Evolutionary conservation across 345 rosid species (phyloP).

Genomic region (Moricandia moricandioides): DNA sequence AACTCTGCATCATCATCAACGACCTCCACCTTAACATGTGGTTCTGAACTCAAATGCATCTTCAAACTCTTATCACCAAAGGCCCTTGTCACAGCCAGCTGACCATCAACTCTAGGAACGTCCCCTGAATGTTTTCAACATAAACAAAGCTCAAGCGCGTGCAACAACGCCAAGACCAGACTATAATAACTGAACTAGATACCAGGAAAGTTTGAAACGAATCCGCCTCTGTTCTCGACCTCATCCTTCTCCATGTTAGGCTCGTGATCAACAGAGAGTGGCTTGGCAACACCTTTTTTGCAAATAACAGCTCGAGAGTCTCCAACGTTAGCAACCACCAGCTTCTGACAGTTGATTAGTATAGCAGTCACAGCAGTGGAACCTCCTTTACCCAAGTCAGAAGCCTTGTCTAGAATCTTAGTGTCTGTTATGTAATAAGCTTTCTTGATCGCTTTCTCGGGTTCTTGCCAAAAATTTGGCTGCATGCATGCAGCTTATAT

Average conservation of each 20-base stretch:
- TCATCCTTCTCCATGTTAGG: neutral
- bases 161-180: neutral
- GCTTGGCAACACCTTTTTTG: neutral
- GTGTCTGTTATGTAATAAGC: neutral
- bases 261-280: neutral
- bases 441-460: neutral
- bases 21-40: neutral
- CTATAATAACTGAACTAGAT: neutral
- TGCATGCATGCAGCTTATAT: neutral
- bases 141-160: neutral
- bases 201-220: neutral
- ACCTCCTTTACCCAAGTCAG: neutral
- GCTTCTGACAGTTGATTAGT: neutral
- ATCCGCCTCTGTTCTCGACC: neutral
- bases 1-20: neutral
- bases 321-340: neutral
- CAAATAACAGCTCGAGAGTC: neutral
- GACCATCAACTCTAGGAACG: neutral
- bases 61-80: neutral
- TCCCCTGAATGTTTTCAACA: neutral
- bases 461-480: neutral
- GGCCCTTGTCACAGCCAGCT: neutral
- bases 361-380: neutral
- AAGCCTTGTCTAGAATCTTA: neutral
- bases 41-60: neutral